phyloP scores from a whole-genome alignment of 2,329 filamentous ascomycete genomes.

The Fusarium goolgardi region DNA sequence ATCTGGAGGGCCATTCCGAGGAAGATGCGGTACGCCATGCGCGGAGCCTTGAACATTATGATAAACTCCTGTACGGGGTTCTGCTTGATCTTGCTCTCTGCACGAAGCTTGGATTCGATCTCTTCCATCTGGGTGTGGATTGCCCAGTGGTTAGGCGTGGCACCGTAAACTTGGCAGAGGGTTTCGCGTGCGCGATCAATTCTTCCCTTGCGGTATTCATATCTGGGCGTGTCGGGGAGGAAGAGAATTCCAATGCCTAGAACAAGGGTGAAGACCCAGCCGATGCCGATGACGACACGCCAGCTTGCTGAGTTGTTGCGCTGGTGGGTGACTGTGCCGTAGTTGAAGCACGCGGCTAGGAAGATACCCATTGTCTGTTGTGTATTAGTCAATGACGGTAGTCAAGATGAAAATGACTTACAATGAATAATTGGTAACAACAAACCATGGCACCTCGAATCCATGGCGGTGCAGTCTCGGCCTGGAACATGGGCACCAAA shows the following conservation, averaged over 20 bases:
- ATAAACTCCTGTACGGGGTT: constrained; percentile 60
- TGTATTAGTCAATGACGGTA: background rate
- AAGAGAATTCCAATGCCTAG: constrained; percentile 62
- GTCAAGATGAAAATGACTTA: background rate
- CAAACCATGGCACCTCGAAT: constrained; percentile 74
- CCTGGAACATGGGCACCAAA: constrained; percentile 77
- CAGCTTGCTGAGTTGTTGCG: constrained; percentile 63
- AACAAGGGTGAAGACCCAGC: constrained; percentile 62
- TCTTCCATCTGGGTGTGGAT: constrained; percentile 64
- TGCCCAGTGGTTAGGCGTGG: constrained; percentile 56
- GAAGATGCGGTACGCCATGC: constrained; percentile 71
- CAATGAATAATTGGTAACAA: constrained; percentile 79
- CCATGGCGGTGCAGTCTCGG: constrained; percentile 75
- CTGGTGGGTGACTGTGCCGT: constrained; percentile 64
- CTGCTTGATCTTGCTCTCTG: constrained; percentile 57
- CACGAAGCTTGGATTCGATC: constrained; percentile 64
- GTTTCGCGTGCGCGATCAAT: constrained; percentile 60
- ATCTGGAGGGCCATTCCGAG: constrained; percentile 71
- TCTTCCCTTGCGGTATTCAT: constrained; percentile 60
- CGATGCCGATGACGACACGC: constrained; percentile 69
- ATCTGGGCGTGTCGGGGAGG: constrained; percentile 65
- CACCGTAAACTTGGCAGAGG: constrained; percentile 62
- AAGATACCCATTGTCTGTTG: constrained; percentile 67
- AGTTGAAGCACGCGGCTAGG: constrained; percentile 70
- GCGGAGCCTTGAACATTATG: constrained; percentile 72